A percentile compares a stretch with the other conserved stretches of the same genome.
Evolutionary conservation across 768 basidiomycete genomes (phyloP).

Genomic region (Auriculariales sp.): DNA sequence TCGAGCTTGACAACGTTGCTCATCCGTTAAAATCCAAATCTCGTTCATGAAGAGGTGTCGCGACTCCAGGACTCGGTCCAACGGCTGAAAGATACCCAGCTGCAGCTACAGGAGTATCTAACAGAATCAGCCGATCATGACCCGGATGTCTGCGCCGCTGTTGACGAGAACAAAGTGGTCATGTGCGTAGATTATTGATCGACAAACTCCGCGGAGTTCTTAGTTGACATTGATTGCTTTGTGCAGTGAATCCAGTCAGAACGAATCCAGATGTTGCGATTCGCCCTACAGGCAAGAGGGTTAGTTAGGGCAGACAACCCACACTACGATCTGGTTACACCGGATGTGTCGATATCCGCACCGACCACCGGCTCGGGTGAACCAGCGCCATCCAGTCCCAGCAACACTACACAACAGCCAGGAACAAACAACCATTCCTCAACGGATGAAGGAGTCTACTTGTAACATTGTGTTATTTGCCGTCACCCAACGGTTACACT

Average conservation of each 20-base stretch:
- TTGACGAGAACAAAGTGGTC: conserved; percentile 56
- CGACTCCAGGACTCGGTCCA: conserved; percentile 58
- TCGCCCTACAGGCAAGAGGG: conserved; percentile 48
- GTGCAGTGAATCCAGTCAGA: conserved; percentile 66
- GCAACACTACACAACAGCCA: too few relatives aligned
- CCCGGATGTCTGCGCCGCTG: conserved; percentile 40
- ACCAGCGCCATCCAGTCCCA: background rate
- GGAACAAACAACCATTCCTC: too few relatives aligned
- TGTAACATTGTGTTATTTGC: too few relatives aligned
- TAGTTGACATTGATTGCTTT: background rate
- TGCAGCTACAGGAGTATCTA: conserved; percentile 33
- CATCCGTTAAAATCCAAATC: background rate
- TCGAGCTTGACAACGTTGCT: conserved; percentile 3
- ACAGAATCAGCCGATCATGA: conserved; percentile 27
- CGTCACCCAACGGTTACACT: too few relatives aligned
- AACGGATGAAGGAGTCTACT: background rate
- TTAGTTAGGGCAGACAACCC: conserved; percentile 23
- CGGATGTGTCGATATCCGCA: background rate
- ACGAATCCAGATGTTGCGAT: conserved; percentile 49
- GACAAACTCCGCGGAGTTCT: too few relatives aligned
- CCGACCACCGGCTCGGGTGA: background rate
- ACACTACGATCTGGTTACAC: conserved; percentile 29
- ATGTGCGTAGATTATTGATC: conserved; percentile 33
- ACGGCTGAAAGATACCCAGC: conserved; percentile 50
- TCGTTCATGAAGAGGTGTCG: conserved; percentile 42